phyloP scores from a whole-genome alignment of 306 rosid species.

The Rosa rugosa region DNA sequence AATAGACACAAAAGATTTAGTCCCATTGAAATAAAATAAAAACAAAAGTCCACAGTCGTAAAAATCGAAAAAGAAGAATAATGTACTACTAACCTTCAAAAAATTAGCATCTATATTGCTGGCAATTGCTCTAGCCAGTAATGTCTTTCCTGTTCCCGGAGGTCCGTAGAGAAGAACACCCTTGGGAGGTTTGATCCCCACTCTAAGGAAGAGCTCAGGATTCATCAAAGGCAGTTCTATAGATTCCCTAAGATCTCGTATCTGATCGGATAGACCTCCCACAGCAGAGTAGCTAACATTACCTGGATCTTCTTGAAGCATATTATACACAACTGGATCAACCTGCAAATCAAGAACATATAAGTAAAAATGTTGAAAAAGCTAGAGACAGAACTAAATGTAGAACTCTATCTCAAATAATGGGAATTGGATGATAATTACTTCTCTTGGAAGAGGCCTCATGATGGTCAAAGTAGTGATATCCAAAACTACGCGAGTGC shows the following conservation, averaged over 20 bases:
- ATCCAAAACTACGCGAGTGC: conserved; percentile 94
- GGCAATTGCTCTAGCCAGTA: conserved; percentile 93
- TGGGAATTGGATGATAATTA: conserved; percentile 24
- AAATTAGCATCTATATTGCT: conserved; percentile 96
- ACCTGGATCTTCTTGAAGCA: conserved; percentile 98
- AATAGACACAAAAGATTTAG: not conserved
- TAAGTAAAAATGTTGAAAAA: conserved; percentile 19
- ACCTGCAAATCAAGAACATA: conserved; percentile 52
- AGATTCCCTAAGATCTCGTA: conserved; percentile 93
- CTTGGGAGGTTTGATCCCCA: conserved; percentile 98
- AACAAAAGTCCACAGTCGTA: not conserved
- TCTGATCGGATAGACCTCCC: conserved; percentile 96
- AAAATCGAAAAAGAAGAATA: not conserved
- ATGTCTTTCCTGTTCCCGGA: conserved; percentile 95
- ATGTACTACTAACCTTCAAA: conserved; percentile 58
- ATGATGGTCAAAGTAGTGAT: conserved; percentile 88
- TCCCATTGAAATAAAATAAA: not conserved
- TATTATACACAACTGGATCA: conserved; percentile 87
- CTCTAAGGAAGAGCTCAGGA: conserved; percentile 91
- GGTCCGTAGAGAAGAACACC: conserved; percentile 98
- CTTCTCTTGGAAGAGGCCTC: conserved; percentile 99
- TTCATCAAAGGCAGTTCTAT: conserved; percentile 94
- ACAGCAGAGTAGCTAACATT: conserved; percentile 96
- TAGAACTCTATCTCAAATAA: not conserved
- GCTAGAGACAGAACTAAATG: not conserved